Percentiles rank a stretch among this genome's conserved stretches.
These are phyloP conservation scores for Paraleonurus japonicus DNA, from an alignment of 257 asterid genomes.

Conservation along the genomic window DNA sequence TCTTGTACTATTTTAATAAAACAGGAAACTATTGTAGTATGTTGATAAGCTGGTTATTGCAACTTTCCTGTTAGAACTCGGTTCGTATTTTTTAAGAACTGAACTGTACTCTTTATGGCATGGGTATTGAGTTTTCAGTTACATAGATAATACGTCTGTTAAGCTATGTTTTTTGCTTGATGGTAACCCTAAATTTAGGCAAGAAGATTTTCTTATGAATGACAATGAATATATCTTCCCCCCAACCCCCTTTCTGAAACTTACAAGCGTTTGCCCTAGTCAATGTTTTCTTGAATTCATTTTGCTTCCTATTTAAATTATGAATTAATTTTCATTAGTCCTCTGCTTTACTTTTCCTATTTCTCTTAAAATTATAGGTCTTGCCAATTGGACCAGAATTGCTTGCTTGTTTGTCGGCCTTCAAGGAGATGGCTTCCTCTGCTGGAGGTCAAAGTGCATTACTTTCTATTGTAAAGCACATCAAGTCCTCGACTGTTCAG, in stretches of 20 bases:
- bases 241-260: neutral
- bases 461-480: constrained; percentile 42
- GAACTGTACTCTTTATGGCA: neutral
- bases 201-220: neutral
- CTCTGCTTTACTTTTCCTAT: constrained; percentile 2
- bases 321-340: neutral
- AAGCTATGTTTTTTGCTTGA: neutral
- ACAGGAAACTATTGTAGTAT: neutral
- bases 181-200: constrained; percentile 13
- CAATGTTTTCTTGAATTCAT: constrained; percentile 7
- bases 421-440: constrained; percentile 66
- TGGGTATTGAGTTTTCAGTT: constrained; percentile 5
- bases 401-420: constrained; percentile 37
- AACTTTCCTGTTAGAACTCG: constrained; percentile 3
- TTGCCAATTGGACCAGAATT: constrained; percentile 81
- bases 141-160: neutral
- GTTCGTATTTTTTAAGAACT: neutral
- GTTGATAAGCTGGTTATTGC: constrained; percentile 17
- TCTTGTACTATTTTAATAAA: neutral
- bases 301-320: constrained; percentile 16
- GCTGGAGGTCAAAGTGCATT: constrained; percentile 63
- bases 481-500: constrained; percentile 42
- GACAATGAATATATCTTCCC: neutral
- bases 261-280: constrained; percentile 2
- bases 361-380: constrained; percentile 44